Conservation (phyloP, 768 basidiomycete genomes). For the Mycena rebaudengoi region DNA sequence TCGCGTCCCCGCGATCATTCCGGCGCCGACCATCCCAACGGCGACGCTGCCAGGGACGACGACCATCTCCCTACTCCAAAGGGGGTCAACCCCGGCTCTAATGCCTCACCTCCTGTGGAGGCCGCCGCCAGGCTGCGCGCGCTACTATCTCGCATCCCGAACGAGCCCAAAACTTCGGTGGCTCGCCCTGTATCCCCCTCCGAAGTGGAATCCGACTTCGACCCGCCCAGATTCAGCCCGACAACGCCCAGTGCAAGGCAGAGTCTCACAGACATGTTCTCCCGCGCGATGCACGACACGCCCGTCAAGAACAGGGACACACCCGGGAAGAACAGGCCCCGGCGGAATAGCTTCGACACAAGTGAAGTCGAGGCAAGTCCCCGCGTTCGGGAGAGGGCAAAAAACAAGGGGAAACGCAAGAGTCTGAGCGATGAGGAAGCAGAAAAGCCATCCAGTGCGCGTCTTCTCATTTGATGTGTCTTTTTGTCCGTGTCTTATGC, state of each 20-base stretch:
- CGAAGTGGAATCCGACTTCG: conserved; percentile 67
- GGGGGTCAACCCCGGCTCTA: conserved; percentile 23
- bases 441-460: conserved; percentile 62
- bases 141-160: conserved; percentile 61
- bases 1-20: conserved; percentile 47
- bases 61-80: conserved; percentile 51
- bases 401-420: conserved; percentile 59
- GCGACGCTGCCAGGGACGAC: conserved; percentile 37
- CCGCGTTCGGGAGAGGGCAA: conserved; percentile 48
- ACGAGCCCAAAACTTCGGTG: conserved; percentile 39
- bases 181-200: conserved; percentile 47
- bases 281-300: conserved; percentile 69
- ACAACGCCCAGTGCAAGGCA: conserved; percentile 59
- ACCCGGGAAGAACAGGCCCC: too few relatives aligned
- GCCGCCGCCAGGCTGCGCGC: conserved; percentile 71
- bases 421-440: conserved; percentile 77
- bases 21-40: conserved; percentile 35
- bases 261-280: conserved; percentile 71
- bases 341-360: conserved; percentile 66
- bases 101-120: conserved; percentile 27
- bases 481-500: conserved; percentile 13
- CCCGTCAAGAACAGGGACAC: conserved; percentile 62
- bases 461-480: not conserved
- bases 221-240: conserved; percentile 50
- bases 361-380: conserved; percentile 70